Conservation (phyloP, 257 asterid genomes). For the Anisodus tanguticus region DNA sequence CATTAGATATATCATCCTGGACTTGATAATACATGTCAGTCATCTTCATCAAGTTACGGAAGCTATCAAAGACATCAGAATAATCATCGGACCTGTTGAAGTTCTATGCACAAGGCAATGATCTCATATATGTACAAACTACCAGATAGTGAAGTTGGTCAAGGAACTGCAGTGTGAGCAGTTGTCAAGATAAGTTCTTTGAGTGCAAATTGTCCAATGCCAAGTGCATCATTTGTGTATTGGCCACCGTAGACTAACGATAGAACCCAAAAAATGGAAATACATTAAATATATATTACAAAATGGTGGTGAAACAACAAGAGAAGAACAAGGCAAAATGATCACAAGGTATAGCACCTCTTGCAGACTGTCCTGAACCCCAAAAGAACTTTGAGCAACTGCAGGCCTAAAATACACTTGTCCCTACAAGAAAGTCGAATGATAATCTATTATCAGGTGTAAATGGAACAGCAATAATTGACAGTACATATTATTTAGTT, state of each 20-base stretch:
- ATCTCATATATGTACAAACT: background rate
- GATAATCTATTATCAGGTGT: background rate
- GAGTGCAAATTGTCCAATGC: background rate
- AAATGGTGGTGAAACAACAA: background rate
- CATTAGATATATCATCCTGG: background rate
- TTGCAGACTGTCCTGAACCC: background rate
- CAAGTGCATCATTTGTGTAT: background rate
- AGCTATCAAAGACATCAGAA: conserved; percentile 14
- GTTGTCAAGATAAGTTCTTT: conserved; percentile 11
- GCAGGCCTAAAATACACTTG: background rate
- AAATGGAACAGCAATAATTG: conserved; percentile 12
- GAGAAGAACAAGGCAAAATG: background rate
- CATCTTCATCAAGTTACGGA: background rate
- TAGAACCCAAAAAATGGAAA: background rate
- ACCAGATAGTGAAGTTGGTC: background rate
- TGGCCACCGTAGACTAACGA: conserved; percentile 26
- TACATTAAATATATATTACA: background rate
- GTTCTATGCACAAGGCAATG: background rate
- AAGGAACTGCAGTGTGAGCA: background rate
- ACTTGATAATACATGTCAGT: background rate
- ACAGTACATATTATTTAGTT: background rate
- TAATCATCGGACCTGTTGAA: background rate
- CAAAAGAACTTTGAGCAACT: conserved; percentile 22
- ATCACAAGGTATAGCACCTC: conserved; percentile 14
- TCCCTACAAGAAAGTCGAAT: background rate